Base-by-base conservation (phyloP, 306 rosid genomes). In the Cucurbita ficifolia region DNA sequence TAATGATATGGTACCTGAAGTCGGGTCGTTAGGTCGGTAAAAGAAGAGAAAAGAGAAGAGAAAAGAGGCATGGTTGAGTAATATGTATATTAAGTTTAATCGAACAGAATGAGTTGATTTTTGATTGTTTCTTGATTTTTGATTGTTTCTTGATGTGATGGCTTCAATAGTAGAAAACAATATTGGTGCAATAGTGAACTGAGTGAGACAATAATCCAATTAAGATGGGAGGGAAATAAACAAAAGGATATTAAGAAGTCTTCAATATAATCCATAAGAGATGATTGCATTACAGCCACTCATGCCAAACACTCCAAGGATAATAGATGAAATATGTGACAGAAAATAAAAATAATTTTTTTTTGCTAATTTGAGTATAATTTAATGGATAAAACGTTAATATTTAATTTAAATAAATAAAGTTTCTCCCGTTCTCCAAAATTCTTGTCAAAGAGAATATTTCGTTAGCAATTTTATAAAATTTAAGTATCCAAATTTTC, bases 221-320 rank as follows among this genome's bases (percentile, higher is more conserved):
- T 12, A 16, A 24, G 45, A 70, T 42, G 6, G 18, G 53, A 65
- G 18, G 24, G 33, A 63, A 63, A 39, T 24, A 69, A 69, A 69
- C 72, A 39, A 21, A 65, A 18, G 72, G 54, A 43, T 65, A 65
- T 21, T 5, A 40, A 64, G 35, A 36, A 61, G 10, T 70, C 57
- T 49, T 70, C 74, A 29, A 70, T 33, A 70, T 9, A 70, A 70
- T 51, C 74, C 74, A 46, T 48, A 24, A 48, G 39, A 10, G 42
- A 69, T 69, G 74, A 69, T 70, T 24, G 59, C 58, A 29, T 70
- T 70, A 49, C 74, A 49, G 8, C 58, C 59, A 70, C 74, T 49
- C 56, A 46, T 49, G 18, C 19, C 14, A 40, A 18, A 67, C 73
- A 45, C 19, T 69, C 57, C 53, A 13, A 69, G 14, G 7, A n/a